phyloP scores from a whole-genome alignment of 495 filamentous ascomycete species.

The Parathielavia appendiculata region DNA sequence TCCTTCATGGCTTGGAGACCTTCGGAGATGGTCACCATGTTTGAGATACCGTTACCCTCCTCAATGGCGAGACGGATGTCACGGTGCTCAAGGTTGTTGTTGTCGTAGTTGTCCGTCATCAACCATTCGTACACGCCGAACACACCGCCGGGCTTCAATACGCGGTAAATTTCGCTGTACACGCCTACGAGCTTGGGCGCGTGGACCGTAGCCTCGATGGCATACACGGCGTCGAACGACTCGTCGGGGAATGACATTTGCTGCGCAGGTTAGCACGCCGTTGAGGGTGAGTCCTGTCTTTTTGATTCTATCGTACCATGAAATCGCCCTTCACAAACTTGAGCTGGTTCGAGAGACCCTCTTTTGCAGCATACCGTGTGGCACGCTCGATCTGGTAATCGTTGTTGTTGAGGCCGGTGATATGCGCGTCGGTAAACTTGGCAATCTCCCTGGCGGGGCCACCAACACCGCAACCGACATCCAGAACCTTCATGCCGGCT shows the following conservation, averaged over 20 bases:
- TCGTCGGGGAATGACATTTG: slow-evolving; percentile 96
- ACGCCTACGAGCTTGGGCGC: slow-evolving; percentile 92
- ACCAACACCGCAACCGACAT: slow-evolving; percentile 96
- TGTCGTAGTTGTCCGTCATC: slow-evolving; percentile 96
- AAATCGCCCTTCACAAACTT: slow-evolving; percentile 95
- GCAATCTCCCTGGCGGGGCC: slow-evolving; percentile 96
- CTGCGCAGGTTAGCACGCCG: slow-evolving; percentile 36
- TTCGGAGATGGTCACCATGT: slow-evolving; percentile 90
- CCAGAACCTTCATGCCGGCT: slow-evolving; percentile 82
- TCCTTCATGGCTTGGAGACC: slow-evolving; percentile 80
- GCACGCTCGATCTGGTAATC: slow-evolving; percentile 98
- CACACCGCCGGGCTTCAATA: slow-evolving; percentile 90
- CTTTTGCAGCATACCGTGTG: slow-evolving; percentile 73
- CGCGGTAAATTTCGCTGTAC: slow-evolving; percentile 89
- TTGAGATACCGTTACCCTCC: slow-evolving; percentile 94
- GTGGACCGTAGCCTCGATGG: slow-evolving; percentile 96
- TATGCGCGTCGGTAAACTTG: slow-evolving; percentile 86
- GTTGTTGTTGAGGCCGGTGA: slow-evolving; percentile 97
- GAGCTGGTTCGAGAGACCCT: slow-evolving; percentile 76
- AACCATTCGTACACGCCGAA: slow-evolving; percentile 99
- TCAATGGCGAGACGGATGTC: slow-evolving; percentile 92
- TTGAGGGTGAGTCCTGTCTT: too few relatives aligned
- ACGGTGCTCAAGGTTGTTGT: slow-evolving; percentile 79
- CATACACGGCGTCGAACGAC: slow-evolving; percentile 92
- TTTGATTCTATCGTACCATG: slow-evolving; percentile 56